Evolutionary conservation across 2,329 filamentous ascomycete genomes (phyloP).

Genomic region (Macroventuria anomochaeta): DNA sequence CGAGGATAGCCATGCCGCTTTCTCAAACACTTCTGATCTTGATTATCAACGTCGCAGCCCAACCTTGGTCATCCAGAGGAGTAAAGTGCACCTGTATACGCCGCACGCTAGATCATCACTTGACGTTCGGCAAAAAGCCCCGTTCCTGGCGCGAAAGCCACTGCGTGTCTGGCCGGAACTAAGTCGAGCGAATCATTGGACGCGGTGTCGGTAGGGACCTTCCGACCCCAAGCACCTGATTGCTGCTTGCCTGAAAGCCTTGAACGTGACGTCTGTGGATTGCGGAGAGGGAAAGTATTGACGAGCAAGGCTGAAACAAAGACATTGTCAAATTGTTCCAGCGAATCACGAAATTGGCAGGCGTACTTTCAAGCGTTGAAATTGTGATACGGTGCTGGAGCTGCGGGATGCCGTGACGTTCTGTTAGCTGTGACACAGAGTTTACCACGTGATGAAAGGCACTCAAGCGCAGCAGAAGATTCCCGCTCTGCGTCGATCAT

Average conservation of each 20-base stretch:
- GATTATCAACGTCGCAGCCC: conserved; percentile 1
- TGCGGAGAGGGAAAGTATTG: background rate
- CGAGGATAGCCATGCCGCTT: background rate
- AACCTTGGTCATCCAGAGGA: background rate
- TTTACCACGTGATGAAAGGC: background rate
- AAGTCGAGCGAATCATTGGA: conserved; percentile 8
- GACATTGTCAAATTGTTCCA: background rate
- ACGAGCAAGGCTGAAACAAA: conserved; percentile 2
- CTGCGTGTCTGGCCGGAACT: conserved; percentile 6
- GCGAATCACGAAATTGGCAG: background rate
- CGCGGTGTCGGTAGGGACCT: background rate
- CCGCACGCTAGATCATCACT: background rate
- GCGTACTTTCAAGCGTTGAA: background rate
- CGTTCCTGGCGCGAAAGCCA: conserved; percentile 18
- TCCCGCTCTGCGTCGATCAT: conserved; percentile 1
- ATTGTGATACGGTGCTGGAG: background rate
- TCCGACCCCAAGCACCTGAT: background rate
- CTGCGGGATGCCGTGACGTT: conserved; percentile 3
- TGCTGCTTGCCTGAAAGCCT: background rate
- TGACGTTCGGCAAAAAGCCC: background rate
- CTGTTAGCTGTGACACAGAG: background rate
- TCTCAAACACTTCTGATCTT: background rate
- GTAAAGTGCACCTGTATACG: background rate
- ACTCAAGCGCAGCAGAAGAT: background rate
- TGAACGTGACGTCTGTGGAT: background rate